Percentiles rank a stretch among this genome's conserved stretches.
phyloP scores from a whole-genome alignment of 768 basidiomycete species.

The Trametes gibbosa region DNA sequence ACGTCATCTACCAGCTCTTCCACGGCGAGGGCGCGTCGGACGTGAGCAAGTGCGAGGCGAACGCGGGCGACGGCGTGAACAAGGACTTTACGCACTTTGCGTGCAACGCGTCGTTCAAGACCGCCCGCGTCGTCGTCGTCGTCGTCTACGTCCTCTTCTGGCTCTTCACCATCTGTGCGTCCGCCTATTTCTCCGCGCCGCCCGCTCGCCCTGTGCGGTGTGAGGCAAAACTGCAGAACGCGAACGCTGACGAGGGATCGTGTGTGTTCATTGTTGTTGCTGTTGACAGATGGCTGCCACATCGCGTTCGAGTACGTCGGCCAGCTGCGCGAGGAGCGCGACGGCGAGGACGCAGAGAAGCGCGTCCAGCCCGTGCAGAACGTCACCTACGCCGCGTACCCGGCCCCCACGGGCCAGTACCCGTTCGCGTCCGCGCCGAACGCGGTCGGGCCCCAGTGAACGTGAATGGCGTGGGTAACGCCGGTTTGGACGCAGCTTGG shows the following conservation, averaged over 20 bases:
- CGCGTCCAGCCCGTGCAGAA: slow-evolving; percentile 6
- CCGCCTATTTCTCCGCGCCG: neutral
- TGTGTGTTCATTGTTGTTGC: no score
- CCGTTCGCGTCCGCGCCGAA: slow-evolving; percentile 20
- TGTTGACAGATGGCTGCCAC: slow-evolving; percentile 44
- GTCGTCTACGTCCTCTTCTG: slow-evolving; percentile 48
- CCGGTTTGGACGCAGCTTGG: no score
- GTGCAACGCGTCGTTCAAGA: slow-evolving; percentile 42
- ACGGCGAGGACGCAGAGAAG: slow-evolving; percentile 14
- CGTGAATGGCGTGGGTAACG: no score
- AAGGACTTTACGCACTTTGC: slow-evolving; percentile 33
- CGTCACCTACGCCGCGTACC: slow-evolving; percentile 16
- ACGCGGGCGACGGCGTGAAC: slow-evolving; percentile 32
- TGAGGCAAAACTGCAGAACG: no score
- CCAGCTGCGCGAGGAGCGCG: slow-evolving; percentile 51
- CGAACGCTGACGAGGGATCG: neutral
- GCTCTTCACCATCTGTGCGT: slow-evolving; percentile 55
- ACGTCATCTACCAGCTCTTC: slow-evolving; percentile 45
- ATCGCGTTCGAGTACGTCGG: slow-evolving; percentile 51
- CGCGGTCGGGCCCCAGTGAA: slow-evolving; percentile 4
- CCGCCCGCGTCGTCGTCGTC: slow-evolving; percentile 43
- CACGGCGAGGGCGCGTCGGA: slow-evolving; percentile 30
- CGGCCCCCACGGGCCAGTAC: slow-evolving; percentile 16
- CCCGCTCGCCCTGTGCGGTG: no score
- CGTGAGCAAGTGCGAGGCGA: slow-evolving; percentile 33